These are phyloP conservation scores for Stemphylium vesicarium DNA, from an alignment of 2,329 filamentous ascomycete genomes.

Conservation along the genomic window DNA sequence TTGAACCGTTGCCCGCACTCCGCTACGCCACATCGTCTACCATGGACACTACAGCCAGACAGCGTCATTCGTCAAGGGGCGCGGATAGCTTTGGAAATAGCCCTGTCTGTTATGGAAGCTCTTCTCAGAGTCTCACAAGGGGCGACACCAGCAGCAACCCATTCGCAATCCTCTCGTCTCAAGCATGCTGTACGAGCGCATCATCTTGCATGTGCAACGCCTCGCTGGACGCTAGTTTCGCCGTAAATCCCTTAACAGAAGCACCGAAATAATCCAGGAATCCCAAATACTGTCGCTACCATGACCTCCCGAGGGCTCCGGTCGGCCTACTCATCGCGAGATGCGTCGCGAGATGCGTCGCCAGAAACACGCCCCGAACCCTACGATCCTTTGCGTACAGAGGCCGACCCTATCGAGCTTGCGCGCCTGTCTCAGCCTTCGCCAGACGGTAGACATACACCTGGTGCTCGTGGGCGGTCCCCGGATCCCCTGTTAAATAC, in stretches of 20 bases:
- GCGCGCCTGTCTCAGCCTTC: constrained; percentile 24
- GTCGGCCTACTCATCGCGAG: constrained; percentile 30
- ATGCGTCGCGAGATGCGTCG: constrained; percentile 32
- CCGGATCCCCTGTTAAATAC: constrained; percentile 12
- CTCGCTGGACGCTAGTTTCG: constrained; percentile 3
- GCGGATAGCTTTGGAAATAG: background rate
- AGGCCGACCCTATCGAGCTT: constrained; percentile 40
- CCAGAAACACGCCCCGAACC: constrained; percentile 28
- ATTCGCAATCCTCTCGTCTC: background rate
- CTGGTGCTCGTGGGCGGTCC: constrained; percentile 16
- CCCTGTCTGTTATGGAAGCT: background rate
- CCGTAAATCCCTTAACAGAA: constrained; percentile 2
- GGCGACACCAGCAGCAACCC: background rate
- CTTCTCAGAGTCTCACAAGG: background rate
- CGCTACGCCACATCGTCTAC: background rate
- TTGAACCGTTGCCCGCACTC: background rate
- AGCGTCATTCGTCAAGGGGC: background rate
- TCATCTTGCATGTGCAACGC: constrained; percentile 4
- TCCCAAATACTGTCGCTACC: background rate
- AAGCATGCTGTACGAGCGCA: constrained; percentile 3
- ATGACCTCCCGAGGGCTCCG: constrained; percentile 33
- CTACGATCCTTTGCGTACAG: constrained; percentile 38
- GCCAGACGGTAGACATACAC: constrained; percentile 11
- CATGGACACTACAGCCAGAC: background rate
- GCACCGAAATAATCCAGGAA: background rate